Base-by-base conservation (phyloP, 176 grass and related monocot species). In the Poa pratensis region DNA sequence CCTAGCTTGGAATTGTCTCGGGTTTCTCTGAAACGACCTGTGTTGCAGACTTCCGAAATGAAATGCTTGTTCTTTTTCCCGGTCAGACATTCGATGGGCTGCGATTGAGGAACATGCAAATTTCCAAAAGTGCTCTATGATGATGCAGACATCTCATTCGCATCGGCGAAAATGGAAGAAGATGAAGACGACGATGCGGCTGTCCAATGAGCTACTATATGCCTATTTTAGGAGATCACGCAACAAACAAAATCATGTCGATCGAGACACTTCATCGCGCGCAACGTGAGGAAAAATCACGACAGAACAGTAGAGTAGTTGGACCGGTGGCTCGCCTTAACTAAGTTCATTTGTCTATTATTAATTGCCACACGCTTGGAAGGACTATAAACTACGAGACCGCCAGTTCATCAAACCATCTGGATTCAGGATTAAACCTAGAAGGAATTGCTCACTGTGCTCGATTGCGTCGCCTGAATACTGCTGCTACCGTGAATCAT, bases 221-320 rank as follows among this genome's bases (percentile, higher is more conserved):
- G 15, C 35, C 70, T 58, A 42, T 32, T 73, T 17, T 2, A 32
- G 30, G n/a, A n/a, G 13, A 64, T 34, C 30, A 57, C 27, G 10
- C 20, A 39, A n/a, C 24, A 27, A 57, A 39, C 34, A 39, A 58
- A 68, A 85, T 85, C 77, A 13, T 42, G 7, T 5, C 74, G 59
- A 89, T 39, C 0, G 69, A 12, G 82, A 85, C 76, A 13, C 68
- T 75, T 75, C 2, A 37, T 73, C 13, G 13, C 23, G 3, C 34
- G 58, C 68, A 57, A 35, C 66, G 23, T 20, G 48, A 22, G 35
- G 1, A 55, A 34, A 9, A 8, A 20, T 68, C 32, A 48, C 5
- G 70, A 16, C 13, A 18, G 22, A 3, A 58, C 43, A 82, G 49
- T 63, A 18, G 30, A 68, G 12, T 16, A 1, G 80, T 39, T 70